Evolutionary conservation across 176 grass and related monocot genomes (phyloP), one percentile per base, ranked within the genome.

Genomic region (Musa schizocarpa): DNA sequence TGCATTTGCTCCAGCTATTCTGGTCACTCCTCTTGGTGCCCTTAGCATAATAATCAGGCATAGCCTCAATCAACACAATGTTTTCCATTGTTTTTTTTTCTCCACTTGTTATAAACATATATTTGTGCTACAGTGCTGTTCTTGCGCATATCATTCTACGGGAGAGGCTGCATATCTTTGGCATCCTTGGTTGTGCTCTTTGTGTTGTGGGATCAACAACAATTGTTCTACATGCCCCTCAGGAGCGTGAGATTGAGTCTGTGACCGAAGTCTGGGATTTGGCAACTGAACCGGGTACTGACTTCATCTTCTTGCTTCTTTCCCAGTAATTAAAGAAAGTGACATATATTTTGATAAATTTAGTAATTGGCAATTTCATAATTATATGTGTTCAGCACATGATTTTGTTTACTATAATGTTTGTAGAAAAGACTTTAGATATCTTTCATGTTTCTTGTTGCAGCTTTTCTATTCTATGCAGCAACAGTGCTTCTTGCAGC

Each of bases 1-100:
- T 81, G 91, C 91, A 80, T 95, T 95, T 78, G 85, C 91, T 57
- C 88, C 91, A 50, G 88, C 91, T 53, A 95, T 95, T 88, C 79
- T 95, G 73, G 91, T 95, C 25, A 95, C 91, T 82, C 91, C 91
- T 76, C 91, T 95, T 83, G 91, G 91, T 11, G 88, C 91, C 67
- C 88, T 95, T 66, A 95, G 91, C 85, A 95, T 95, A 77, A 95
- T 95, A 66, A 86, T 90, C 81, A 95, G 91, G 91, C 80, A 86
- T 72, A 78, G 3, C 52, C 9, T 78, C n/a, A 76, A 65, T 20
- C 9, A 50, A 11, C 43, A 62, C 56, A 56, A 74, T 29, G 53
- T 16, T 14, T 51, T 52, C 43, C 14, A 17, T 65, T 68, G 54
- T 76, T 13, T 11, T 34, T 13, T 17, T 78, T 50, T 54, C 7